phyloP scores from a whole-genome alignment of 78 protist species.

The Pelomyxa schiedti region DNA sequence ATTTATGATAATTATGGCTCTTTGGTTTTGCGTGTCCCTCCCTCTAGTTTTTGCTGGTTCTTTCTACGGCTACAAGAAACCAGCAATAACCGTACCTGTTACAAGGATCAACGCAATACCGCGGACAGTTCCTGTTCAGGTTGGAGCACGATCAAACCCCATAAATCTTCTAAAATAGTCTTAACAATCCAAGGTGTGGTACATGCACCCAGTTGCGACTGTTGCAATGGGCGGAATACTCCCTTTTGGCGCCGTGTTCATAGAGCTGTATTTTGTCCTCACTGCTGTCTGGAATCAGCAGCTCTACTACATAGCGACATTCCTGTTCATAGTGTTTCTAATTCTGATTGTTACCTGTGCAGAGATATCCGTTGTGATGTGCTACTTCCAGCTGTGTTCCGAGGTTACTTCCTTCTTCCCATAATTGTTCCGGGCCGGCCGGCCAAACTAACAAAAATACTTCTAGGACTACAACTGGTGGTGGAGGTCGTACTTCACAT shows the following conservation, averaged over 20 bases:
- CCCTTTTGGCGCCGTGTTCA: conserved; percentile 90
- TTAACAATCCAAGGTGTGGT: conserved; percentile 52
- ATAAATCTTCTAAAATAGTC: background rate
- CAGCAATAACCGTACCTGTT: conserved; percentile 51
- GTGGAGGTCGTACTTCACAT: conserved; percentile 90
- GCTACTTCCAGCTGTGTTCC: conserved; percentile 86
- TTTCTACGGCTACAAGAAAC: conserved; percentile 74
- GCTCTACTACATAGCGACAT: conserved; percentile 89
- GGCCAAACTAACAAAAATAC: too few relatives aligned
- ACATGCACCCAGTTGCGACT: conserved; percentile 73
- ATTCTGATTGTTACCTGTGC: conserved; percentile 78
- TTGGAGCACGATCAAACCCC: background rate
- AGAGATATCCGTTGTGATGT: conserved; percentile 83
- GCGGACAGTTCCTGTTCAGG: conserved; percentile 81
- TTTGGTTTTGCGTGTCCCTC: conserved; percentile 89
- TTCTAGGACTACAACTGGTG: conserved; percentile 87
- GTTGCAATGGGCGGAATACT: conserved; percentile 83
- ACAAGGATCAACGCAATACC: conserved; percentile 86
- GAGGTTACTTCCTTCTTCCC: conserved; percentile 27
- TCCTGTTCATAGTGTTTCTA: conserved; percentile 83
- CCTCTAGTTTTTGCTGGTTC: conserved; percentile 90
- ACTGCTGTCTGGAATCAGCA: conserved; percentile 73
- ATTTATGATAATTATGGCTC: conserved; percentile 45
- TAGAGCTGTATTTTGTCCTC: conserved; percentile 88
- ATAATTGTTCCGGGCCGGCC: background rate